These are phyloP conservation scores for Jatropha curcas DNA, from an alignment of 345 rosid genomes.

Conservation along the genomic window DNA sequence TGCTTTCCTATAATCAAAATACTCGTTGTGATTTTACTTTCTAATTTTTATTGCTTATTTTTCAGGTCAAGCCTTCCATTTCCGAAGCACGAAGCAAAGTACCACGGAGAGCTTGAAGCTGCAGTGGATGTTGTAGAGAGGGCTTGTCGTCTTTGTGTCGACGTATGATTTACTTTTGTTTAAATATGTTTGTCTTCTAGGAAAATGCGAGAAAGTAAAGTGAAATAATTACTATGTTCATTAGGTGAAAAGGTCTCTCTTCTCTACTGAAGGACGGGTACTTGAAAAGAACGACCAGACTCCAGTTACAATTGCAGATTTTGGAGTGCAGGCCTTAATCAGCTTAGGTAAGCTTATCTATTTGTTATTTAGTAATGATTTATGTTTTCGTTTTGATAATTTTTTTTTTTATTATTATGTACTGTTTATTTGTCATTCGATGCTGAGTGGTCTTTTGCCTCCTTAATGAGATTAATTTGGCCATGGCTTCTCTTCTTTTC, in stretches of 20 bases:
- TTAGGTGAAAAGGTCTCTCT: slow-evolving; percentile 54
- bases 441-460: neutral
- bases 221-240: no score
- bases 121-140: slow-evolving; percentile 70
- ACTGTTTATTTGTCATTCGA: neutral
- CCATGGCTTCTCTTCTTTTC: neutral
- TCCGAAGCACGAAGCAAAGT: slow-evolving; percentile 57
- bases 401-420: no score
- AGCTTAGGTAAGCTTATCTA: slow-evolving; percentile 54
- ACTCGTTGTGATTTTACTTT: neutral
- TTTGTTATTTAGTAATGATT: no score
- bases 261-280: slow-evolving; percentile 48
- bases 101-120: slow-evolving; percentile 66
- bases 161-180: slow-evolving; percentile 35
- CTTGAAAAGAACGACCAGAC: slow-evolving; percentile 78
- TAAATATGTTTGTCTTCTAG: slow-evolving; percentile 9
- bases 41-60: neutral
- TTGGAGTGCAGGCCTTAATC: slow-evolving; percentile 87
- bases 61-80: slow-evolving; percentile 66
- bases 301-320: slow-evolving; percentile 88
- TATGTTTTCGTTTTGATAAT: neutral
- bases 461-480: neutral
- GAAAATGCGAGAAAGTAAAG: slow-evolving; percentile 4
- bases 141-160: slow-evolving; percentile 82
- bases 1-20: neutral